phyloP scores from a whole-genome alignment of 805 yeast species.

The Lipomyces orientalis region DNA sequence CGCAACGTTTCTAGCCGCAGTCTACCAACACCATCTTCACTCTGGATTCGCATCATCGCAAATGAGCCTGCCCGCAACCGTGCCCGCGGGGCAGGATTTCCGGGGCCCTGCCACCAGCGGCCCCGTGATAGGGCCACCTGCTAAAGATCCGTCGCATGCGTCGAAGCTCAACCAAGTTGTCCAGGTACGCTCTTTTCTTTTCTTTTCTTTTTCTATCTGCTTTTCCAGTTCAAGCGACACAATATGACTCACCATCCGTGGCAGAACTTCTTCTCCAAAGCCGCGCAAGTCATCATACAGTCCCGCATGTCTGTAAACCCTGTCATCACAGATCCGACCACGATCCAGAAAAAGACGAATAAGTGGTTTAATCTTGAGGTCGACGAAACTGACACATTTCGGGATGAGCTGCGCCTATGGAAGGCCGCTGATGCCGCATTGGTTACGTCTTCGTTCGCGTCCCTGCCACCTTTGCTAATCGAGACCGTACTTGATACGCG shows the following conservation, averaged over 20 bases:
- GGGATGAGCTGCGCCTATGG: constrained; percentile 73
- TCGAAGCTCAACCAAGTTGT: constrained; percentile 30
- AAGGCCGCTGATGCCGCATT: constrained; percentile 42
- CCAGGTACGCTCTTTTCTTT: constrained; percentile 23
- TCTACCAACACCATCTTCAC: constrained; percentile 8
- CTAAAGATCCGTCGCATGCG: constrained; percentile 15
- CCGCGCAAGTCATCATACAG: constrained; percentile 47
- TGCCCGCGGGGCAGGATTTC: constrained; percentile 6
- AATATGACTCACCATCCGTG: neutral
- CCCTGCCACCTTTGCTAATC: constrained; percentile 80
- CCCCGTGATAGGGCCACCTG: neutral
- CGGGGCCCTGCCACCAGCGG: neutral
- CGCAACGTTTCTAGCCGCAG: neutral
- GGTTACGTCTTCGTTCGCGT: constrained; percentile 22
- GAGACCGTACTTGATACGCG: constrained; percentile 81
- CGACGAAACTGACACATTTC: constrained; percentile 48
- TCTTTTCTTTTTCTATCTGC: neutral
- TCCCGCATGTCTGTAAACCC: constrained; percentile 43
- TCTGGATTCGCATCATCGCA: neutral
- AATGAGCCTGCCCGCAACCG: constrained; percentile 4
- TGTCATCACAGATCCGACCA: constrained; percentile 18
- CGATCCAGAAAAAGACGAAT: constrained; percentile 39
- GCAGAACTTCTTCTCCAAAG: constrained; percentile 49
- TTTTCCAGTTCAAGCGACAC: neutral
- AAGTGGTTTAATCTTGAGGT: constrained; percentile 51